These are phyloP conservation scores for Bryoerythrophyllum caledonicum DNA, from an alignment of 225 moss, liverwort and hornwort species.

Conservation along the genomic window DNA sequence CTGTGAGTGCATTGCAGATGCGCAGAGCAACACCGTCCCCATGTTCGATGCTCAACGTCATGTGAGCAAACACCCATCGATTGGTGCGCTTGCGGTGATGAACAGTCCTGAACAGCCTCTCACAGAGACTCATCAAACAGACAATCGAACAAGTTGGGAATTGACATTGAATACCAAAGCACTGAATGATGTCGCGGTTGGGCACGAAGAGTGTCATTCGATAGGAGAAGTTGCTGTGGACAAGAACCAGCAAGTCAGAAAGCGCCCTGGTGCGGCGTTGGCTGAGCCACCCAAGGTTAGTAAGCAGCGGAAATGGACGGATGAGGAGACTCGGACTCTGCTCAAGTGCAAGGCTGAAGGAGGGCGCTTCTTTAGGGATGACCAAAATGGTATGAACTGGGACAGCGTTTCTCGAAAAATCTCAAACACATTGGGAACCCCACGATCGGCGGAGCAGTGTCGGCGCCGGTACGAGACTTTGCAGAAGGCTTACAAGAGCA, in stretches of 20 bases:
- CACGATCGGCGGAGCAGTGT: not conserved
- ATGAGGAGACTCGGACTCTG: not conserved
- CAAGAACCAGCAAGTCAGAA: not conserved
- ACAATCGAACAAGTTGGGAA: not conserved
- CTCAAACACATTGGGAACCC: fast-evolving
- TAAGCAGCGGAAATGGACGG: not conserved
- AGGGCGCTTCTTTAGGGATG: not conserved
- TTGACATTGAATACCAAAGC: too few species aligned
- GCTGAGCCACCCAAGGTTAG: not conserved
- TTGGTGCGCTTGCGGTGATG: not conserved
- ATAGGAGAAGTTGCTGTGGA: fast-evolving
- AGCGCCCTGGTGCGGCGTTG: not conserved
- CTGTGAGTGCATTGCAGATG: not conserved
- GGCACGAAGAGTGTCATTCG: fast-evolving
- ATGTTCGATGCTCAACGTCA: not conserved
- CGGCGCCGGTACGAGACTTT: constrained; percentile 9
- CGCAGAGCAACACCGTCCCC: not conserved
- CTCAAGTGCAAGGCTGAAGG: not conserved
- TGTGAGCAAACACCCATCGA: not conserved
- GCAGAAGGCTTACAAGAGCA: not conserved
- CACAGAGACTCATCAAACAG: not conserved
- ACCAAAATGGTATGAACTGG: not conserved
- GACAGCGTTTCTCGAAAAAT: not conserved
- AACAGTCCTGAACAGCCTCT: not conserved
- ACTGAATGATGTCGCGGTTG: not conserved